Evolutionary conservation across 192 early-diverging fungal genomes (phyloP).

Genomic region (Coemansia sp.): DNA sequence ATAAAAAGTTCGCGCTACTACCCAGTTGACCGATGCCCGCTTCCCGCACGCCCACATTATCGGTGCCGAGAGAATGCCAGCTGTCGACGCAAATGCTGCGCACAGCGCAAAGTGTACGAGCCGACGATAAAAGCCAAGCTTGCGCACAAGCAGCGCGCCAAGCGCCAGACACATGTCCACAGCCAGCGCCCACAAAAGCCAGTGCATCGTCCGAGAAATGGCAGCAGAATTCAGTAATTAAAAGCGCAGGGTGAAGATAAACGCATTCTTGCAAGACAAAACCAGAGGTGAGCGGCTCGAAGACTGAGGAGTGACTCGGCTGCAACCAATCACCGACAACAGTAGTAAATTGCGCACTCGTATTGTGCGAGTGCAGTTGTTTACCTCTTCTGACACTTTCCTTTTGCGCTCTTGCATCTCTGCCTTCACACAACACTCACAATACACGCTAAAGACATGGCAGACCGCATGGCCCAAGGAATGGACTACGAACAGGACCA

Average conservation of each 20-base stretch:
- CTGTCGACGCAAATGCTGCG: constrained; percentile 45
- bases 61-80: constrained; percentile 57
- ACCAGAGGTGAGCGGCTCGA: not conserved
- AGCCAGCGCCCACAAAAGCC: constrained; percentile 33
- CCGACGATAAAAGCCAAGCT: constrained; percentile 24
- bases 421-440: not conserved
- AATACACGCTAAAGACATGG: constrained; percentile 14
- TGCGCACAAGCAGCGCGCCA: constrained; percentile 34
- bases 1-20: constrained; percentile 62
- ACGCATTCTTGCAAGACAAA: not conserved
- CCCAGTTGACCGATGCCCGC: constrained; percentile 63
- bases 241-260: not conserved
- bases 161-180: constrained; percentile 28
- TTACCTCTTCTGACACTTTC: constrained; percentile 2
- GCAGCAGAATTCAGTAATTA: not conserved
- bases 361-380: not conserved
- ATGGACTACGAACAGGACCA: constrained; percentile 46
- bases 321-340: not conserved
- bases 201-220: constrained; percentile 29
- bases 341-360: not conserved
- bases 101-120: constrained; percentile 34
- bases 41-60: constrained; percentile 59
- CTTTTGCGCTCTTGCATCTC: constrained; percentile 6
- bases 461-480: constrained; percentile 44
- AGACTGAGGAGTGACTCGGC: not conserved